Conservation (phyloP, 2,329 filamentous ascomycete genomes). For the Dactylellina leptospora region DNA sequence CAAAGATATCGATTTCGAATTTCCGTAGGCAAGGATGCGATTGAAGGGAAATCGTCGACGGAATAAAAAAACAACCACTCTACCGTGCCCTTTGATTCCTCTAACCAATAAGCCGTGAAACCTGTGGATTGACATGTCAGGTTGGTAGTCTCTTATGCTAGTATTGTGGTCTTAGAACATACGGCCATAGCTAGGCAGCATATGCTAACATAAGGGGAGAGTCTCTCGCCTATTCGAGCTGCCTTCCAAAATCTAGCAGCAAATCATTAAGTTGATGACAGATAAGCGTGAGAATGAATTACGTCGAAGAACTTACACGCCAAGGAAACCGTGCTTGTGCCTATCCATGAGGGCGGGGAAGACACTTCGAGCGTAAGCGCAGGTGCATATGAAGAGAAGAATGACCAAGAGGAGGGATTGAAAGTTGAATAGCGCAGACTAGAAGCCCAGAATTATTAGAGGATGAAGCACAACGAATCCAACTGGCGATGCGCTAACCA, state of each 20-base stretch:
- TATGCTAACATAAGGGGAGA: slow-evolving; percentile 94
- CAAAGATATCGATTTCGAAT: slow-evolving; percentile 78
- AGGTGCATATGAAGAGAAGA: slow-evolving; percentile 94
- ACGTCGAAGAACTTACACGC: slow-evolving; percentile 67
- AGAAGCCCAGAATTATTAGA: slow-evolving; percentile 8
- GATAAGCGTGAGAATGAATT: no score
- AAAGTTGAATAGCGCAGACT: slow-evolving; percentile 99
- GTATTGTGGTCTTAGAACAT: slow-evolving; percentile 59
- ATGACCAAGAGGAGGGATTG: slow-evolving; percentile 94
- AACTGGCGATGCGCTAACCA: no score
- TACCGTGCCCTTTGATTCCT: no score
- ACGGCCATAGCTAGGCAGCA: slow-evolving; percentile 96
- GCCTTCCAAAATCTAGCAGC: slow-evolving; percentile 82
- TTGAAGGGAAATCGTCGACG: no score
- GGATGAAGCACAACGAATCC: neutral
- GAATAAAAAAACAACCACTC: no score
- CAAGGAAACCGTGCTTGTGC: slow-evolving; percentile 74
- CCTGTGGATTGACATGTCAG: slow-evolving; percentile 8
- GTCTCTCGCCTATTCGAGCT: slow-evolving; percentile 86
- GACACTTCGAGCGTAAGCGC: slow-evolving; percentile 89
- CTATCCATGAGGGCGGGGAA: slow-evolving; percentile 89
- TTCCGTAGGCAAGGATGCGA: slow-evolving; percentile 73
- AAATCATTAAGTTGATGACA: no score
- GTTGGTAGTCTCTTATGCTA: neutral
- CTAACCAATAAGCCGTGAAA: slow-evolving; percentile 52